phyloP scores from a whole-genome alignment of 352 stramenopile species.

The Phytophthora aleatoria region DNA sequence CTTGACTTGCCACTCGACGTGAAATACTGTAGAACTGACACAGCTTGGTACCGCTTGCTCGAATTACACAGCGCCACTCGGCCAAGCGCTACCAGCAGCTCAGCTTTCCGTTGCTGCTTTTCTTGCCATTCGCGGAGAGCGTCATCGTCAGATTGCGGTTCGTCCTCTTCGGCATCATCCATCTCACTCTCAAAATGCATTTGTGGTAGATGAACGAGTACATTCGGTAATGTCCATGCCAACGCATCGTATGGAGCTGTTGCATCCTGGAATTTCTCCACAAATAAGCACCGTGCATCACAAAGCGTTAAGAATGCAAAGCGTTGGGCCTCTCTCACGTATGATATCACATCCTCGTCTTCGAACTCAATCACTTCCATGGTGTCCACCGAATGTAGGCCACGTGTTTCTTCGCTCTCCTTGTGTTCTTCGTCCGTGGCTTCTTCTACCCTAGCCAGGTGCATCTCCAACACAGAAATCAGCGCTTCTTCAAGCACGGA shows the following conservation, averaged over 20 bases:
- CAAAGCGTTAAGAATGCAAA: conserved; percentile 82
- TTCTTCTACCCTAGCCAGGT: conserved; percentile 51
- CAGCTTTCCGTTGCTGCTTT: conserved; percentile 54
- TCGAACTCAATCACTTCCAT: conserved; percentile 79
- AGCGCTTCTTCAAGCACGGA: conserved; percentile 63
- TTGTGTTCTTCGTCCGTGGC: conserved; percentile 34
- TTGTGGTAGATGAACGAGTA: conserved; percentile 72
- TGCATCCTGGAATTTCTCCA: conserved; percentile 80
- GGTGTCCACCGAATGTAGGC: conserved; percentile 33
- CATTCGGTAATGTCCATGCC: conserved; percentile 71
- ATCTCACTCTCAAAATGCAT: conserved; percentile 86
- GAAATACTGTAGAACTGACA: conserved; percentile 70
- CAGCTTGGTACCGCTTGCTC: conserved; percentile 81
- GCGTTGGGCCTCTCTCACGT: conserved; percentile 67
- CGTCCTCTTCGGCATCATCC: conserved; percentile 59
- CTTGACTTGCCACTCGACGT: conserved; percentile 53
- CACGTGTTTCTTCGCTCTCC: conserved; percentile 25
- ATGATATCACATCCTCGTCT: conserved; percentile 49
- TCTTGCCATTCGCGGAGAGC: conserved; percentile 31
- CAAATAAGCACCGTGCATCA: conserved; percentile 79
- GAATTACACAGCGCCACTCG: conserved; percentile 81
- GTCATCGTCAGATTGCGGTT: conserved; percentile 41
- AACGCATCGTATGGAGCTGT: conserved; percentile 60
- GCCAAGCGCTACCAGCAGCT: conserved; percentile 74
- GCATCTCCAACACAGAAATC: conserved; percentile 76